A percentile compares a stretch with the other conserved stretches of the same genome.
Evolutionary conservation across 352 stramenopile genomes (phyloP).

Genomic region (Pythium plurisporium): DNA sequence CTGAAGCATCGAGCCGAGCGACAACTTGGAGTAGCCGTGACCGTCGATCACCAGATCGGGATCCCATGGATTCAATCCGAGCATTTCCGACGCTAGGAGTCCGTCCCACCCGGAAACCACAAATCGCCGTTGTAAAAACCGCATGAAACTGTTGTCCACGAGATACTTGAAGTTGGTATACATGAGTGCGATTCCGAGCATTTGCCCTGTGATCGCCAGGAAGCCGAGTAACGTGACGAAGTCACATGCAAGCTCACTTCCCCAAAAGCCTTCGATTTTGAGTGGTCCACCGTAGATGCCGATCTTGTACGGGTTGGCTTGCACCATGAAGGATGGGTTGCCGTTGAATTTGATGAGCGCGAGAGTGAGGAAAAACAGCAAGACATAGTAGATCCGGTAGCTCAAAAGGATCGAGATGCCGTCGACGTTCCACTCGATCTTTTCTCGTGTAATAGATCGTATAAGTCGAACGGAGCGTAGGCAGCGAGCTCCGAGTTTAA

Average conservation of each 20-base stretch:
- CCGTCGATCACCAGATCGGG: constrained; percentile 16
- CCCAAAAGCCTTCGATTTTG: constrained; percentile 40
- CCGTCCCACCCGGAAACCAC: constrained; percentile 52
- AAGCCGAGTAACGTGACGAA: constrained; percentile 35
- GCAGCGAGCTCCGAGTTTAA: constrained; percentile 31
- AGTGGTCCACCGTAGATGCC: constrained; percentile 37
- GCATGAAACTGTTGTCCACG: constrained; percentile 44
- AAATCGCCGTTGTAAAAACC: constrained; percentile 43
- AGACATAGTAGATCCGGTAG: constrained; percentile 50
- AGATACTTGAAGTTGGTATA: constrained; percentile 34
- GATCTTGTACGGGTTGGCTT: constrained; percentile 21
- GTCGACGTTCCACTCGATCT: constrained; percentile 48
- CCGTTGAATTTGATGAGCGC: constrained; percentile 33
- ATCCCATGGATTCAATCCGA: constrained; percentile 44
- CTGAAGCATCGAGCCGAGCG: constrained; percentile 38
- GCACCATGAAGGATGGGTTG: constrained; percentile 44
- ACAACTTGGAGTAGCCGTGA: constrained; percentile 28
- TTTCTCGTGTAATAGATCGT: constrained; percentile 23
- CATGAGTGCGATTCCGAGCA: constrained; percentile 27
- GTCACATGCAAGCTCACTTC: constrained; percentile 53
- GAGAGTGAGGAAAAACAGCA: constrained; percentile 38
- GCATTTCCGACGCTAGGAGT: constrained; percentile 28
- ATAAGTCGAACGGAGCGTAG: constrained; percentile 38
- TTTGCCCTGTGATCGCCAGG: constrained; percentile 23
- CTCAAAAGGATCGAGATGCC: constrained; percentile 38